Conservation (phyloP, 345 rosid genomes). For the Cardamine occulta region DNA sequence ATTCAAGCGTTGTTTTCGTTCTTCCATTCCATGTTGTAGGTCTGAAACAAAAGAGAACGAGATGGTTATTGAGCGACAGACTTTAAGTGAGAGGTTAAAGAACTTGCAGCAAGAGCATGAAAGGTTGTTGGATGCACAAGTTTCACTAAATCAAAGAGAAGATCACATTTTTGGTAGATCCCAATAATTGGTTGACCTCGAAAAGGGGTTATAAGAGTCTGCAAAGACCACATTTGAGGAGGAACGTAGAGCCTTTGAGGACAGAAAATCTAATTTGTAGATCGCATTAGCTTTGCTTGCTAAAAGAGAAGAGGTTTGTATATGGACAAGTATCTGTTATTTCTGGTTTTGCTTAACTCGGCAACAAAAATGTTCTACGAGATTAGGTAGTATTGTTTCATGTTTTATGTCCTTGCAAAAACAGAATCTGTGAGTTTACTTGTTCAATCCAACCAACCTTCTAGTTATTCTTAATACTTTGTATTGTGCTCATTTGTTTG, state of each 20-base stretch:
- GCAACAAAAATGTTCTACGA: background rate
- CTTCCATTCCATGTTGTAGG: conserved; percentile 46
- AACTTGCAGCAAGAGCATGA: conserved; percentile 79
- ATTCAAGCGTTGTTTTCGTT: conserved; percentile 7
- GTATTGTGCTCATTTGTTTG: conserved; percentile 21
- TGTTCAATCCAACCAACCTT: conserved; percentile 18
- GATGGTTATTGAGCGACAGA: conserved; percentile 62
- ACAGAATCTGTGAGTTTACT: conserved; percentile 77
- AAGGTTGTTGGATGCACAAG: conserved; percentile 74
- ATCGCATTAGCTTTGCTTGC: conserved; percentile 52
- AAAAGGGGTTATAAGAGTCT: conserved; percentile 64
- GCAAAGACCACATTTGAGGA: conserved; percentile 57
- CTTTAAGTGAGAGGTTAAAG: conserved; percentile 73
- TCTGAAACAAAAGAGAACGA: conserved; percentile 87
- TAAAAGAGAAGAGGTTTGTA: conserved; percentile 80
- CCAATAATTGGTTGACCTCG: conserved; percentile 64
- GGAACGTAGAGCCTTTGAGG: conserved; percentile 58
- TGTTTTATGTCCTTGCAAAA: conserved; percentile 18
- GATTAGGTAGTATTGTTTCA: conserved; percentile 19
- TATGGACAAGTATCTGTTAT: conserved; percentile 8
- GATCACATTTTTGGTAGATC: conserved; percentile 67
- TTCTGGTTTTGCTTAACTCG: conserved; percentile 11
- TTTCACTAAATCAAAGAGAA: conserved; percentile 82
- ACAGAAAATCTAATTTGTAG: conserved; percentile 64
- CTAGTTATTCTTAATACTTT: conserved; percentile 22